Evolutionary conservation across 352 stramenopile species (phyloP), one percentile per base, ranked within the genome.

Genomic region (Blastocystis sp.): DNA sequence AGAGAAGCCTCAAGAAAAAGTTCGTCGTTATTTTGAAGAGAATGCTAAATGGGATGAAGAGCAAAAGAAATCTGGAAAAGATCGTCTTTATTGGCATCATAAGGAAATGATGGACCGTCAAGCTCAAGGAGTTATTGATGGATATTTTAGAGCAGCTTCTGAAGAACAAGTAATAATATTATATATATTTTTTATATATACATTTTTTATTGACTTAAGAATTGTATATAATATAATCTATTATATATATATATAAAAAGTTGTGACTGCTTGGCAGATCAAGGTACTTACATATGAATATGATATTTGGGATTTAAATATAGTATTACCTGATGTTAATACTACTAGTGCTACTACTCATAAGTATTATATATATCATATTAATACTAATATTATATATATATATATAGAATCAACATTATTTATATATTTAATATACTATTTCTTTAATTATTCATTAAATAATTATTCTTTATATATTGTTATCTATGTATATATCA

Each of bases 211-310:
- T n/a, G n/a, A n/a, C n/a, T n/a, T n/a, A n/a, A n/a, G n/a, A n/a
- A n/a, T n/a, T n/a, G n/a, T n/a, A n/a, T n/a, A n/a, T n/a, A n/a
- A n/a, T n/a, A n/a, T n/a, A n/a, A n/a, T n/a, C n/a, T n/a, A n/a
- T n/a, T n/a, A n/a, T n/a, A n/a, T n/a, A n/a, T 76, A 39, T 75
- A 74, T 46, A 67, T 78, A 67, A 57, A 77, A 28, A 76, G 79
- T 47, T 65, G 70, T 0, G 70, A 79, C 24, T 70, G 70, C n/a
- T 70, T 80, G 37, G 39, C 79, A 52, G 52, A 75, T 55, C 68
- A 79, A 42, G 31, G 73, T 81, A 21, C 58, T 52, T 10, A 36
- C 18, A 25, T 54, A 57, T 33, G 55, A 68, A n/a, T 58, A 67
- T 6, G 65, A 70, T 0, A 68, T 74, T 19, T 52, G 57, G 46